Evolutionary conservation across 164 flowering plant species (phyloP), one percentile per base, ranked within the genome.

Genomic region (Vitis rotundifolia): DNA sequence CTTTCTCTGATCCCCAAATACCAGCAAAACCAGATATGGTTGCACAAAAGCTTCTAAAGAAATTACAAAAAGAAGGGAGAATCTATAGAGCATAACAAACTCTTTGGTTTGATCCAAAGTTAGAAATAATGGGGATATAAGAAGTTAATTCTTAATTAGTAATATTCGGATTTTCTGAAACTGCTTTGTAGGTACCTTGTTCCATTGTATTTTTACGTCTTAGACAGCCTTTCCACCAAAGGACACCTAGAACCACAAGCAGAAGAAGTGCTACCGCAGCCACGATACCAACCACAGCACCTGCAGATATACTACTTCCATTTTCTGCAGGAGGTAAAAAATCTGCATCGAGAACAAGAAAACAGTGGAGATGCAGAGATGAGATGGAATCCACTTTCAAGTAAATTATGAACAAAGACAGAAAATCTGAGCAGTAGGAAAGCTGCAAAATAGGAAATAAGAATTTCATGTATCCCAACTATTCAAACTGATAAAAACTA

Each of bases 191-290:
- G 31, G 14, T 73, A 81, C 84, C 84, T 22, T 68, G 18, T 29
- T 74, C 61, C 61, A 59, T 44, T 11, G 44, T 31, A 31, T 69
- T 28, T 72, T 74, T 72, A 11, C 37, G 29, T 9, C 59, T 18
- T 11, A 73, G 57, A 48, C 67, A 79, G 55, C 73, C 68, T 61
- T 61, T 77, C 85, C 77, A 71, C 83, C 82, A 75, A 14, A 79
- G 66, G 49, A 72, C 28, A 55, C 59, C 44, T 31, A 31, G 44
- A 31, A 31, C 69, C 65, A 82, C n/a, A 63, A 79, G 47, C n/a
- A 82, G 12, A 26, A 68, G 14, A 49, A 57, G 63, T 53, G 64
- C n/a, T 16, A 64, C 76, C 9, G 62, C 73, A 31, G 22, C 19
- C 51, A 79, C 77, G 51, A 76, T 73, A 14, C 85, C 81, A 66